Evolutionary conservation across 2,329 filamentous ascomycete species (phyloP), one percentile per base, ranked within the genome.

Genomic region (Passalora sequoiae): DNA sequence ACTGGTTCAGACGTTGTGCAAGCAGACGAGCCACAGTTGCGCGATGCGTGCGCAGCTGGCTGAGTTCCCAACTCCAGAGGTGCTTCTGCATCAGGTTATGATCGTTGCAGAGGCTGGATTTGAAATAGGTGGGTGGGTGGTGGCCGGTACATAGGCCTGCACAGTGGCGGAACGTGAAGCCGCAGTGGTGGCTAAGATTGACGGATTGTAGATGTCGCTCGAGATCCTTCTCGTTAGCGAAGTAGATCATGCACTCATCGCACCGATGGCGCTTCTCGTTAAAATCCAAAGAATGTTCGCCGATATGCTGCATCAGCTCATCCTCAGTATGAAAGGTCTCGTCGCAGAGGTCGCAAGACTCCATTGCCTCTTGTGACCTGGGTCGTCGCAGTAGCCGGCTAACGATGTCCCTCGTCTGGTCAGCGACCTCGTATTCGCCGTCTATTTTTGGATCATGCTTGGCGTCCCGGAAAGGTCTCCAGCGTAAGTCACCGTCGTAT

Each of bases 221-320:
- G 7, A 51, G 43, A 30, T 55, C 53, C 30, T 44, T 49, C 29
- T 55, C 51, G 39, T 50, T 52, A 12, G 53, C 53, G 37, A 55
- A 55, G 36, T 44, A 55, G 42, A 55, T 52, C 15, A 41, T 42
- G 36, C 53, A 55, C 8, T 55, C 53, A 21, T 55, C 50, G 43
- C 53, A 55, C 22, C 47, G 46, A 43, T 55, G 53, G 6, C 49
- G 46, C 35, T 55, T 55, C 31, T 54, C 50, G 22, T 44, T 43
- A 36, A 55, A 55, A 35, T 55, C 51, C 20, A 54, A 21, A 3
- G 51, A 54, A 31, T 55, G 53, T 15, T 48, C 37, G 24, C 53
- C 53, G n/a, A 55, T 50, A 33, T 55, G 53, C 20, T 47, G 42
- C 3, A 43, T 43, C 19, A 55, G 44, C 5, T 40, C 46, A 12